Conservation (phyloP, 306 rosid genomes). For the Trichosanthes truncata region DNA sequence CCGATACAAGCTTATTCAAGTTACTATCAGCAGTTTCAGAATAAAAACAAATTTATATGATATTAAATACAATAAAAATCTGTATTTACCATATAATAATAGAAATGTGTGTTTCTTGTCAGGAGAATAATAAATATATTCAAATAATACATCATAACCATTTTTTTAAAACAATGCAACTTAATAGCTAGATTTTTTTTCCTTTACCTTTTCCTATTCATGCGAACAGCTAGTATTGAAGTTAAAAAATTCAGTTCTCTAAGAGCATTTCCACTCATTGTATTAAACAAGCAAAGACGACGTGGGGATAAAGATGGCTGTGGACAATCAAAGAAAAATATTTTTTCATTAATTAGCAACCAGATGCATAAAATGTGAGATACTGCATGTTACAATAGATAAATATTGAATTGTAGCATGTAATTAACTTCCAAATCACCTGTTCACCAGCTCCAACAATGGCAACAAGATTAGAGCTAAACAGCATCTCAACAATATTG, state of each 20-base stretch:
- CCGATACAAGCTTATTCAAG: not conserved
- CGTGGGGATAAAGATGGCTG: conserved; percentile 96
- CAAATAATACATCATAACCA: not conserved
- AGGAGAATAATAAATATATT: not conserved
- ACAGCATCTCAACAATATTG: conserved; percentile 78
- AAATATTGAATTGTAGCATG: not conserved
- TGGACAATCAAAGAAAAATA: conserved; percentile 12
- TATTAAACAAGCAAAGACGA: conserved; percentile 85
- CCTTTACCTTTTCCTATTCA: conserved; percentile 67
- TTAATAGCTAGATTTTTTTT: not conserved
- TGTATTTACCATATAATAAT: not conserved
- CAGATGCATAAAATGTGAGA: not conserved
- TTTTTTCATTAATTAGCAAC: conserved; percentile 3
- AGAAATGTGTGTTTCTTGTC: not conserved
- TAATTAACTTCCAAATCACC: conserved; percentile 25
- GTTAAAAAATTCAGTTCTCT: conserved; percentile 83
- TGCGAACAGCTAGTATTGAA: conserved; percentile 80
- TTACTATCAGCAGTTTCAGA: not conserved
- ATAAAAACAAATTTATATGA: not conserved
- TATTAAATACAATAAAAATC: not conserved
- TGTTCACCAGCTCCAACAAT: conserved; percentile 97
- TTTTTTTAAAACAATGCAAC: not conserved
- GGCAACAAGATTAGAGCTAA: conserved; percentile 87
- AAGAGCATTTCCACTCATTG: conserved; percentile 54
- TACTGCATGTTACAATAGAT: not conserved